These are phyloP conservation scores for Trametes cinnabarina DNA, from an alignment of 768 basidiomycete genomes.

Conservation along the genomic window DNA sequence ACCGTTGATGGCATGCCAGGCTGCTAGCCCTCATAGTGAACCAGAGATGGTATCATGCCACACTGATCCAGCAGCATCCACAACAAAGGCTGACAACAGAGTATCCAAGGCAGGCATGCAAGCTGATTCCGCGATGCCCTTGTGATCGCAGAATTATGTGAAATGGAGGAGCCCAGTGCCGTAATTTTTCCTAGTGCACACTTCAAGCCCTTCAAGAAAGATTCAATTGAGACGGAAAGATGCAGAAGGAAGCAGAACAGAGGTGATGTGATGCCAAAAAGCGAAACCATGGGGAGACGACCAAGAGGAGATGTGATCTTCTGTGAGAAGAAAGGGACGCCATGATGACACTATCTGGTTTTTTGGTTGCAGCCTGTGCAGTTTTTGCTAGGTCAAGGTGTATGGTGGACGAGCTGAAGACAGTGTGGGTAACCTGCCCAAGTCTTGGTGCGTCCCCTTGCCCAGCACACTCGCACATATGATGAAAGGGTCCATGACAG, in stretches of 20 bases:
- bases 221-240: not conserved
- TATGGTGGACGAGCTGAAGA: not conserved
- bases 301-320: not conserved
- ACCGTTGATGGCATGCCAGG: constrained; percentile 37
- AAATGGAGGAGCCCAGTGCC: constrained; percentile 34
- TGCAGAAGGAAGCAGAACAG: not conserved
- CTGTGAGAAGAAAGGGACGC: not conserved
- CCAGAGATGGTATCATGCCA: constrained; percentile 23
- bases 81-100: constrained; percentile 32
- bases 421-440: not conserved
- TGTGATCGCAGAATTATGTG: constrained; percentile 38
- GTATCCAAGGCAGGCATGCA: constrained; percentile 32
- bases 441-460: not conserved
- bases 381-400: not conserved
- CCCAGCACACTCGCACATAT: not conserved
- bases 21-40: constrained; percentile 36
- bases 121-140: constrained; percentile 29
- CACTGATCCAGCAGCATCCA: constrained; percentile 11
- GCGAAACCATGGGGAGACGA: no score
- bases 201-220: not conserved
- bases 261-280: not conserved
- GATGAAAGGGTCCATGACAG: constrained; percentile 2
- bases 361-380: not conserved
- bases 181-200: constrained; percentile 22
- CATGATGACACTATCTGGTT: not conserved